Evolutionary conservation across 2,329 filamentous ascomycete genomes (phyloP), one percentile per base, ranked within the genome.

Genomic region (Alternaria burnsii): DNA sequence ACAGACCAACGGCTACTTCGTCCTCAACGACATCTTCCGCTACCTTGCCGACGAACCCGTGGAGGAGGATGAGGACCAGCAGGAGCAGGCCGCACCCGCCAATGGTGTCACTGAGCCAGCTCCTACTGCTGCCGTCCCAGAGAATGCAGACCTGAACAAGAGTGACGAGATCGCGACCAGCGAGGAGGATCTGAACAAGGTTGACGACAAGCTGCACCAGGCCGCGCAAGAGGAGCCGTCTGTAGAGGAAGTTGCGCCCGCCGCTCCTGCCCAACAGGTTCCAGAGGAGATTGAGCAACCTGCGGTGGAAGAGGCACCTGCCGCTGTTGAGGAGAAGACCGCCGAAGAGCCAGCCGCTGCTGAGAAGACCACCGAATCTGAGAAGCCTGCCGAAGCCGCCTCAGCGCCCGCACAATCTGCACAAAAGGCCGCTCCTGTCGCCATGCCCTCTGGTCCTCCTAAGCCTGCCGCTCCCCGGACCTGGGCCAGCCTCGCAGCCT

Each of bases 21-120:
- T 99, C 34, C 87, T 99, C 72, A 99, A 99, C 81, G 95, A 99
- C 76, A 97, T 99, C 78, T 93, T 98, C 84, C 88, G 95, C 71
- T 98, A 96, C 81, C 89, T 99, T 68, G 89, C 90, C 67, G 92
- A 95, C 63, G 91, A 94, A 71, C 86, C 86, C 42, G 38, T 41
- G 18, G 93, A 97, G 62, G 92, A 88, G 70, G 85, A 88, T 48
- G 81, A 83, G 46, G 80, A 82, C 79, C 64, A 69, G 12, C 72
- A 78, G 58, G 71, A 78, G 18, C 74, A 73, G 34, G 61, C 69
- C 36, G 71, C 74, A 41, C 70, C 75, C 12, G 71, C 77, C 52
- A 77, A 75, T 52, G 80, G 77, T 51, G 65, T 77, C 24, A 73
- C 79, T 55, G 82, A 83, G 74, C 77, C 81, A 38, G 74, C 75